Evolutionary conservation across 148 eudicot genomes (phyloP).

Genomic region (Vaccinium myrtillus): DNA sequence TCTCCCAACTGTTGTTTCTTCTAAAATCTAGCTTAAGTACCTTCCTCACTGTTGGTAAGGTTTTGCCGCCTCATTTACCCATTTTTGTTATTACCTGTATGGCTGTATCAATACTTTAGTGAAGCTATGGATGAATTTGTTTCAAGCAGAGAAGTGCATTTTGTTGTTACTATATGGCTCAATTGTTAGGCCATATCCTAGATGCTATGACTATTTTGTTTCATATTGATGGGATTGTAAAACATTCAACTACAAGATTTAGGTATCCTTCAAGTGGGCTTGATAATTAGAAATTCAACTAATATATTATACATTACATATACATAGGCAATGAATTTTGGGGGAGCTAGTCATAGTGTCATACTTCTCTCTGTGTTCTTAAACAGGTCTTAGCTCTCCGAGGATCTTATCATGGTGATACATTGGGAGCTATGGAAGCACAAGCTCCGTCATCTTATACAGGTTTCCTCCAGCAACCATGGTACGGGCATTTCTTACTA

Average conservation of each 20-base stretch:
- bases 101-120: neutral
- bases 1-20: neutral
- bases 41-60: neutral
- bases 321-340: neutral
- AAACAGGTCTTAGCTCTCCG: slow-evolving; percentile 82
- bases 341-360: slow-evolving; percentile 8
- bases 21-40: neutral
- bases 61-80: neutral
- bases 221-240: neutral
- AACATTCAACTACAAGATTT: neutral
- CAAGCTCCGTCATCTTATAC: slow-evolving; percentile 93
- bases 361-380: slow-evolving; percentile 11
- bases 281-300: neutral
- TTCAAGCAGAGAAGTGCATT: neutral
- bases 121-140: neutral
- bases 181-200: neutral
- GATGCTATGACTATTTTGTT: slow-evolving; percentile 1
- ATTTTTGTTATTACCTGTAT: neutral
- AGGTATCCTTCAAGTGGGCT: neutral
- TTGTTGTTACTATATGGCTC: neutral
- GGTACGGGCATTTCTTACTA: slow-evolving; percentile 44
- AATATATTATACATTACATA: neutral
- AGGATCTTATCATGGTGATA: slow-evolving; percentile 99
- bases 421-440: slow-evolving; percentile 99
- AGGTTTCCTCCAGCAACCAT: slow-evolving; percentile 95